Evolutionary conservation across 306 rosid species (phyloP), one percentile per base, ranked within the genome.

Genomic region (Quercus cerris): DNA sequence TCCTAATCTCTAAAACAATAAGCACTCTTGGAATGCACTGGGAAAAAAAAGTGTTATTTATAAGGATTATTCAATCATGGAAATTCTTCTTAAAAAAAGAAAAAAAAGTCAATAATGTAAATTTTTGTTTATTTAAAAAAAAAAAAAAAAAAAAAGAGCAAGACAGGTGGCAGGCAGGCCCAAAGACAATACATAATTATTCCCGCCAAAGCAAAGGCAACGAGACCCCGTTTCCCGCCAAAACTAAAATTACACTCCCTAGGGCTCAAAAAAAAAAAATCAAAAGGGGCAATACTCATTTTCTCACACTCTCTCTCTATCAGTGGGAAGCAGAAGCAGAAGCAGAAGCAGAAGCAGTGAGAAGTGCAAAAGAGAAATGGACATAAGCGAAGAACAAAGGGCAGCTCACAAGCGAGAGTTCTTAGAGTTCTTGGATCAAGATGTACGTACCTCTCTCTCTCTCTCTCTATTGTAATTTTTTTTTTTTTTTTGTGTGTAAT

Each of bases 331-430:
- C 44, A 1, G 46, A 38, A 38, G 52, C 23, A 23, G 46, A 38
- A 38, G 52, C 23, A 23, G 23, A 23, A 23, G 23, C 70, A 27
- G 33, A 2, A 63, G 28, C 56, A 38, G 64, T 4, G 82, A 6
- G 57, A 80, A 75, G 28, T 52, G 28, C 25, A 46, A 25, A 22
- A 22, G 64, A 18, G 76, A 73, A 82, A 95, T 96, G 99, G 99
- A 96, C 73, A 33, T 90, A 78, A 89, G 90, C 86, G 99, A 96
- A 59, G 99, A 93, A 82, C 88, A 89, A 31, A 85, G 98, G 84
- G 97, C 97, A 13, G 93, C 94, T 78, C 94, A 96, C 94, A 89
- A 90, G 88, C 97, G 99, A 66, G 99, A 93, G 68, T 89, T 96
- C 75, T 77, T 90, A 68, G 87, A 88, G 62, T 96, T 96, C 88